Conservation (phyloP, 1,284 basidiomycete genomes). For the Moesziomyces sp. region DNA sequence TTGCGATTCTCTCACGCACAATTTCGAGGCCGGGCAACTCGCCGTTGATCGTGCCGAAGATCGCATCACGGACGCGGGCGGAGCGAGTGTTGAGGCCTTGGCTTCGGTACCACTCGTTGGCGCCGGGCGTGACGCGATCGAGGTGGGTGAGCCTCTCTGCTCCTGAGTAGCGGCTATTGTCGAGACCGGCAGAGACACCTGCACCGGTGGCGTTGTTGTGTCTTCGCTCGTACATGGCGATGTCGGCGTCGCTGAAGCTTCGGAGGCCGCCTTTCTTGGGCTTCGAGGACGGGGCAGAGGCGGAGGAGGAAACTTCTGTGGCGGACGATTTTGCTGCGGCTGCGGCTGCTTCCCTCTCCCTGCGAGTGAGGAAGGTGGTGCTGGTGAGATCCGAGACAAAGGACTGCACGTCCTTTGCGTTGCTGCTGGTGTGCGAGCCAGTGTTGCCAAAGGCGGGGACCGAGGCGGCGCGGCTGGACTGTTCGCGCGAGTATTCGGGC, state of each 20-base stretch:
- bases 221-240: conserved; percentile 45
- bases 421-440: conserved; percentile 20
- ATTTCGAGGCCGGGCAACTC: conserved; percentile 64
- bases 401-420: conserved; percentile 17
- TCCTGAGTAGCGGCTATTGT: conserved; percentile 47
- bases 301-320: not conserved
- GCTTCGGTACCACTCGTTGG: conserved; percentile 48
- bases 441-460: conserved; percentile 42
- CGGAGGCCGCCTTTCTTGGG: conserved; percentile 23
- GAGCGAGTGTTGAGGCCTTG: conserved; percentile 48
- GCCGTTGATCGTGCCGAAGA: conserved; percentile 65
- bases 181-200: conserved; percentile 21
- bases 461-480: conserved; percentile 34
- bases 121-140: conserved; percentile 38
- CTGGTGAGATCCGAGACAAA: conserved; percentile 46
- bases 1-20: conserved; percentile 56
- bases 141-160: conserved; percentile 41
- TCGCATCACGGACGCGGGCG: conserved; percentile 63
- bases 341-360: conserved; percentile 43
- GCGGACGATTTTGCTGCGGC: conserved; percentile 27
- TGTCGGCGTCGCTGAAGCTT: conserved; percentile 44
- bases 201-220: conserved; percentile 36
- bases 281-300: conserved; percentile 2
- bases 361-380: conserved; percentile 41
- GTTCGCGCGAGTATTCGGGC: conserved; percentile 35